Conservation (phyloP, 2,329 filamentous ascomycete species). For the Zymoseptoria pseudotritici region DNA sequence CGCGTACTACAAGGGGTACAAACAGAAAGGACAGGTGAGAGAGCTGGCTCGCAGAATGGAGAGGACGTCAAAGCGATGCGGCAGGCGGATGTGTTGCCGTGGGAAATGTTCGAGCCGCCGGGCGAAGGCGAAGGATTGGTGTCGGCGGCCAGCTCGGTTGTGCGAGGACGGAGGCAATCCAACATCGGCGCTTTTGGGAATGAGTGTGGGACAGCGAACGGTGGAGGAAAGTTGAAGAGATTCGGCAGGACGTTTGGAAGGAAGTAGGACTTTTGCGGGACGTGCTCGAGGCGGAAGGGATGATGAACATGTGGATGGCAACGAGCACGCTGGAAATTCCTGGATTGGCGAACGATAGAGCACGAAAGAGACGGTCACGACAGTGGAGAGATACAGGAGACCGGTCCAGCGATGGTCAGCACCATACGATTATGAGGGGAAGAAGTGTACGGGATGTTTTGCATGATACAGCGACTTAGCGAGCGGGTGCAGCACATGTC, state of each 20-base stretch:
- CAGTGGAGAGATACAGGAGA: no score
- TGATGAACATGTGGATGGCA: neutral
- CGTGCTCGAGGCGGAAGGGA: neutral
- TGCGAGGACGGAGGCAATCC: neutral
- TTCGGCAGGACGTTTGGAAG: neutral
- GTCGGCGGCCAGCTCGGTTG: neutral
- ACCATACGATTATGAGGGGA: neutral
- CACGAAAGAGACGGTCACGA: no score
- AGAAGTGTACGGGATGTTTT: neutral
- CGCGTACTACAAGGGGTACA: neutral
- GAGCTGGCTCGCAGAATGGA: no score
- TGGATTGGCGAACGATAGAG: no score
- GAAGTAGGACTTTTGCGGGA: neutral
- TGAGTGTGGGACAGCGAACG: neutral
- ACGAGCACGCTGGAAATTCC: no score
- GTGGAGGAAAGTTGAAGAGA: neutral
- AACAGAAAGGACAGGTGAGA: neutral
- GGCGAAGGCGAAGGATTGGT: neutral
- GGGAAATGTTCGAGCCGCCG: constrained; percentile 14
- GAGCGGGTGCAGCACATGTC: neutral
- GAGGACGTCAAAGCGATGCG: neutral
- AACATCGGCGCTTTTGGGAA: neutral
- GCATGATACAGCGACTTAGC: neutral
- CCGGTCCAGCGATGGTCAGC: no score
- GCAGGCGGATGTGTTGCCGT: constrained; percentile 7